A percentile compares a stretch with the other conserved stretches of the same genome.
phyloP scores from a whole-genome alignment of 305 asterid species.

The Solanum chacoense region DNA sequence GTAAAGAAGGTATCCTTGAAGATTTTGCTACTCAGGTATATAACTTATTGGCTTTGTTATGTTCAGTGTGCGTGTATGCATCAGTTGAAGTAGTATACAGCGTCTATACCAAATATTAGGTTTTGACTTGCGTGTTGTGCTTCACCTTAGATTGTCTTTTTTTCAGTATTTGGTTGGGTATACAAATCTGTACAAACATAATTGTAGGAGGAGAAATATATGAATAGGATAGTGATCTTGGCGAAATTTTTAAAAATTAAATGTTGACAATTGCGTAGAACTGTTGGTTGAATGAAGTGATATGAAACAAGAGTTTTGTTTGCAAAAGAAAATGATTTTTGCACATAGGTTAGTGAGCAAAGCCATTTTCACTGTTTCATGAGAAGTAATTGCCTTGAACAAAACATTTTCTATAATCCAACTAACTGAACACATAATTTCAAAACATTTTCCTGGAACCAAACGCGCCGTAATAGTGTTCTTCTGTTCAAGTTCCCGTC shows the following conservation, averaged over 20 bases:
- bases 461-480: not conserved
- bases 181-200: not conserved
- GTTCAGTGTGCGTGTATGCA: not conserved
- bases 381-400: not conserved
- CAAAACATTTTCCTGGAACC: not conserved
- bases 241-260: not conserved
- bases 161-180: not conserved
- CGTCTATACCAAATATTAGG: not conserved
- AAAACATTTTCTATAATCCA: not conserved
- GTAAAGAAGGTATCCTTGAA: slow-evolving; percentile 94
- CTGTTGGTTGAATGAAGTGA: not conserved
- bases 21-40: slow-evolving; percentile 93
- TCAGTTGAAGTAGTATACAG: not conserved
- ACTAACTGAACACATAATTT: not conserved
- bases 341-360: not conserved
- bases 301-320: not conserved
- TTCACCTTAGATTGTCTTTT: not conserved
- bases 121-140: not conserved
- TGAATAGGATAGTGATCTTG: not conserved
- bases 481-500: not conserved
- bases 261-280: not conserved
- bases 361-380: not conserved
- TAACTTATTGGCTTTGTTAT: not conserved
- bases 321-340: not conserved
- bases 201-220: not conserved